phyloP scores from a whole-genome alignment of 1,139 yeast genomes.

The Geotrichum cucujoidarum region DNA sequence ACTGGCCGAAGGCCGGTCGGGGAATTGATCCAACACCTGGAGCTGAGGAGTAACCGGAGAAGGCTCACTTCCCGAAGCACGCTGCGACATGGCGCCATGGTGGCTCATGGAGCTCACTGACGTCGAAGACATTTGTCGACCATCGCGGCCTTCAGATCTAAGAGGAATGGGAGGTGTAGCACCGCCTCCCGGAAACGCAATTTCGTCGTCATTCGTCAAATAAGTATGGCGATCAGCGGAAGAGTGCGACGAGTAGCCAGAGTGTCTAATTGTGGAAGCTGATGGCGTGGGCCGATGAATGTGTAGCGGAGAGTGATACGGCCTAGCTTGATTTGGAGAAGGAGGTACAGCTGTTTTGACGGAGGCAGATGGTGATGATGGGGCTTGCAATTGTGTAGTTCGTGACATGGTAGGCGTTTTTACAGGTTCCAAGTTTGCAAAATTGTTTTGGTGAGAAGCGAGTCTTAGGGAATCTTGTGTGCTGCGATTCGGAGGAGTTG shows the following conservation, averaged over 20 bases:
- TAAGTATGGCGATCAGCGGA: not conserved
- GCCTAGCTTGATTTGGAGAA: not conserved
- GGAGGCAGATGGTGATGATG: constrained; percentile 8
- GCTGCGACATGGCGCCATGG: not conserved
- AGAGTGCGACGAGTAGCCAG: constrained; percentile 13
- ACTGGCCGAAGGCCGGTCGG: constrained; percentile 10
- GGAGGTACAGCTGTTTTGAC: constrained; percentile 12
- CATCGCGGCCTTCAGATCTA: constrained; percentile 15
- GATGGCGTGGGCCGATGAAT: constrained; percentile 10
- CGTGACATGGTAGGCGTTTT: constrained; percentile 13
- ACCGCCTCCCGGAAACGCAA: constrained; percentile 15
- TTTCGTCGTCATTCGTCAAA: constrained; percentile 12
- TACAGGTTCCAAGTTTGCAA: constrained; percentile 10
- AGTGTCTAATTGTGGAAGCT: constrained; percentile 15
- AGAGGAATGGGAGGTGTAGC: constrained; percentile 20
- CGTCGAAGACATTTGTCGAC: constrained; percentile 13
- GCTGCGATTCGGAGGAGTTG: constrained; percentile 9
- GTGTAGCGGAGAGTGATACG: constrained; percentile 11
- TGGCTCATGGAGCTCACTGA: constrained; percentile 3
- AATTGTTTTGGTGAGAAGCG: constrained; percentile 12
- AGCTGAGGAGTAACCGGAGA: constrained; percentile 23
- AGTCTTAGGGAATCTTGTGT: constrained; percentile 11
- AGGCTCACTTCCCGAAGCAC: constrained; percentile 12
- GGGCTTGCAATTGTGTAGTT: constrained; percentile 2
- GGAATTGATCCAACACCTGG: constrained; percentile 19